These are phyloP conservation scores for Pharus latifolius DNA, from an alignment of 176 grass and related monocot species.

Conservation along the genomic window DNA sequence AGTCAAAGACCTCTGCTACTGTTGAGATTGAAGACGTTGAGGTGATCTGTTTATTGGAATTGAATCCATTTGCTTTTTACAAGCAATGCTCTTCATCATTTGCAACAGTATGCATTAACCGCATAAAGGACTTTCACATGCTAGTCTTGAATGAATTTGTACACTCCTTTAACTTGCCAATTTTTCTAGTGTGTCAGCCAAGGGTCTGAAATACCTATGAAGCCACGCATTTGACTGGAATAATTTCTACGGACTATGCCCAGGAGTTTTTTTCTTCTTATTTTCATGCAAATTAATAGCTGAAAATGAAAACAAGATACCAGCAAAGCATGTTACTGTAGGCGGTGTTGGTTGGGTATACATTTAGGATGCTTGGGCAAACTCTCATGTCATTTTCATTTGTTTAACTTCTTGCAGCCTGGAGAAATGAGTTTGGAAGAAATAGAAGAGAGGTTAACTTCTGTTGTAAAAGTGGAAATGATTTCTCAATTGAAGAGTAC, in stretches of 20 bases:
- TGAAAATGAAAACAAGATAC: too few relatives aligned
- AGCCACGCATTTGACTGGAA: neutral
- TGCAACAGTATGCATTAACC: neutral
- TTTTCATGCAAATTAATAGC: neutral
- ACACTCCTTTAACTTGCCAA: neutral
- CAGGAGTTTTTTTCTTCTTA: too few relatives aligned
- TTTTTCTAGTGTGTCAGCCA: neutral
- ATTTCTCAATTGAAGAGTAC: constrained; percentile 84
- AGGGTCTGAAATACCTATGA: neutral
- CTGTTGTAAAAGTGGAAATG: constrained; percentile 62
- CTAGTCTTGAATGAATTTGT: neutral
- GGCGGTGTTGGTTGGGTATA: too few relatives aligned
- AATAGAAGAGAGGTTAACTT: constrained; percentile 83
- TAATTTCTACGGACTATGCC: too few relatives aligned
- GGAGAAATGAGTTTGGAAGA: constrained; percentile 94
- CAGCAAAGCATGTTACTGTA: too few relatives aligned
- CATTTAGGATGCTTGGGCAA: too few relatives aligned
- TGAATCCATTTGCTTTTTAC: neutral
- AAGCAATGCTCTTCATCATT: neutral
- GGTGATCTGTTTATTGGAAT: constrained; percentile 43
- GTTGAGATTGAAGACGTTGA: constrained; percentile 75
- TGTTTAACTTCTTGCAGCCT: constrained; percentile 55
- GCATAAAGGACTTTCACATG: neutral
- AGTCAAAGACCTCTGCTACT: constrained; percentile 53
- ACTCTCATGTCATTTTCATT: constrained; percentile 2